Percentiles rank a stretch among this genome's conserved stretches.
Conservation (phyloP, 2,329 filamentous ascomycete species). For the Aspergillus chevalieri region DNA sequence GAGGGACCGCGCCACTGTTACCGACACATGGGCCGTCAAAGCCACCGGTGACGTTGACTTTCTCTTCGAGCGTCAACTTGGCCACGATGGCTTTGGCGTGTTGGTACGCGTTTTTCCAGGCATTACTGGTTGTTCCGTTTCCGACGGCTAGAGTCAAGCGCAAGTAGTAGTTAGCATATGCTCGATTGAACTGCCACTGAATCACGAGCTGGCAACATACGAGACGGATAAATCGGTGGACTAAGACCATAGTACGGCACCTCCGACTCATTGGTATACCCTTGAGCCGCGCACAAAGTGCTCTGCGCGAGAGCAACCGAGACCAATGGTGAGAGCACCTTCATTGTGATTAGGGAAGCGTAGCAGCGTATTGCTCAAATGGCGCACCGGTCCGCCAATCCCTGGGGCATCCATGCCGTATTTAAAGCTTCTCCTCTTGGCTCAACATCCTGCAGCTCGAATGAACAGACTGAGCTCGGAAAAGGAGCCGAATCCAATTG, state of each 20-base stretch:
- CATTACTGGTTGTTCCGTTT: constrained; percentile 3
- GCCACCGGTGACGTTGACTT: constrained; percentile 23
- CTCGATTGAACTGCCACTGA: neutral
- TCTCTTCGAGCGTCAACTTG: constrained; percentile 19
- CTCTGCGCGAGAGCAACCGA: neutral
- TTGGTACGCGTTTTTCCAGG: constrained; percentile 14
- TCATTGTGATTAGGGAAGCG: neutral
- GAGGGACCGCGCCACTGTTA: constrained; percentile 24
- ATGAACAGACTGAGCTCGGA: neutral
- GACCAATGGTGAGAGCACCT: neutral
- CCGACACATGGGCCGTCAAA: constrained; percentile 21
- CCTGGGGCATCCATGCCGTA: neutral
- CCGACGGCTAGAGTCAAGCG: neutral
- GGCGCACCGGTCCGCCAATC: neutral
- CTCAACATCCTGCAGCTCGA: neutral
- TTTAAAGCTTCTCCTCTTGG: neutral
- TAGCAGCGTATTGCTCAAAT: neutral
- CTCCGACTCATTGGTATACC: neutral
- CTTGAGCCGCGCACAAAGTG: neutral
- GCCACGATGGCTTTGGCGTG: constrained; percentile 11
- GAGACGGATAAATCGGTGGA: neutral
- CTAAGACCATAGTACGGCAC: neutral
- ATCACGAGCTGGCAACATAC: neutral
- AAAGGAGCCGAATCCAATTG: too few relatives aligned
- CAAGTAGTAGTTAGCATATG: neutral